phyloP scores from a whole-genome alignment of 2,329 filamentous ascomycete genomes.

The Venturia effusa region DNA sequence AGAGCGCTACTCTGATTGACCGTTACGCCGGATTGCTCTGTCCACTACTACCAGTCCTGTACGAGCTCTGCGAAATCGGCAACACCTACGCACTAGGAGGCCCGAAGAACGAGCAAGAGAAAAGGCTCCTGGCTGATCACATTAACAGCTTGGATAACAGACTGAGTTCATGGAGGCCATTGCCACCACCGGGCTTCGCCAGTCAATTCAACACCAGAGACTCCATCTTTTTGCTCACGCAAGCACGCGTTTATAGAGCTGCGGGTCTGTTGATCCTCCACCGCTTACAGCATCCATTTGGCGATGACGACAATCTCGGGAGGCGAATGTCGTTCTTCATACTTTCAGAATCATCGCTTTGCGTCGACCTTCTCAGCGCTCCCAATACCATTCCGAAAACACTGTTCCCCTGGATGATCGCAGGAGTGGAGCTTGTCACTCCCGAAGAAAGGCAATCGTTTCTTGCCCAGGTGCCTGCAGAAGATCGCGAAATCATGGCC shows the following conservation, averaged over 20 bases:
- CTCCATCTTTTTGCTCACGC: slow-evolving; percentile 20
- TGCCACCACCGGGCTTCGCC: slow-evolving; percentile 13
- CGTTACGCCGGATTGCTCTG: slow-evolving; percentile 21
- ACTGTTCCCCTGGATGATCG: slow-evolving; percentile 7
- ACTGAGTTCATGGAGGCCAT: slow-evolving; percentile 12
- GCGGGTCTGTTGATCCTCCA: slow-evolving; percentile 22
- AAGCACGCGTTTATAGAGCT: slow-evolving; percentile 22
- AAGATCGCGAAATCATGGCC: not conserved
- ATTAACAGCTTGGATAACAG: slow-evolving; percentile 4
- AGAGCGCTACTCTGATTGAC: slow-evolving; percentile 19
- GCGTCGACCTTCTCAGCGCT: not conserved
- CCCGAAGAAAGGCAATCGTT: not conserved
- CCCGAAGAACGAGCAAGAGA: not conserved
- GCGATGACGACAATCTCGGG: slow-evolving; percentile 17
- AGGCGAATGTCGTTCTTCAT: not conserved
- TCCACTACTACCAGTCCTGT: slow-evolving; percentile 22
- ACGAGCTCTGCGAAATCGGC: slow-evolving; percentile 22
- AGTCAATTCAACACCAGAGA: slow-evolving; percentile 18
- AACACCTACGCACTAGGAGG: slow-evolving; percentile 15
- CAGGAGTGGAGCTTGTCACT: not conserved
- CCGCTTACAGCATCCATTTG: slow-evolving; percentile 22
- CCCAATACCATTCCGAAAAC: not conserved
- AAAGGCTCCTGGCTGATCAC: slow-evolving; percentile 6
- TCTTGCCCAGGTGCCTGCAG: not conserved
- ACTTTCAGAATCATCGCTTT: not conserved